These are phyloP conservation scores for Dichotomopilus funicola DNA, from an alignment of 2,329 filamentous ascomycete genomes.

Conservation along the genomic window DNA sequence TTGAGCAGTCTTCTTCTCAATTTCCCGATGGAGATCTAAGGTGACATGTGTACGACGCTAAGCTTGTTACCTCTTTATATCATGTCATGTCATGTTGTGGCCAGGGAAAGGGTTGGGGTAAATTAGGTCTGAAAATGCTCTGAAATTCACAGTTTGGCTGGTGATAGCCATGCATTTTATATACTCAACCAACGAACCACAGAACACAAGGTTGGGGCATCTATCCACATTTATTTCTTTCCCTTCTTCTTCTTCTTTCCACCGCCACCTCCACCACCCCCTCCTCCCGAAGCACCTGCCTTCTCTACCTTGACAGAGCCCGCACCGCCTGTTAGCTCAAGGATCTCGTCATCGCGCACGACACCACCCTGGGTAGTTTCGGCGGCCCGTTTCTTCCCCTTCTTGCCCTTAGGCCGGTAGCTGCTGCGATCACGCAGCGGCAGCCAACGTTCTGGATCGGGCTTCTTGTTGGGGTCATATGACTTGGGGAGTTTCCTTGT, in stretches of 20 bases:
- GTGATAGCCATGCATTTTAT: background rate
- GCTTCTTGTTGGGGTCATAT: slow-evolving; percentile 68
- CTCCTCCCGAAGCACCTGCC: slow-evolving; percentile 33
- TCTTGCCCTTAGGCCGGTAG: slow-evolving; percentile 86
- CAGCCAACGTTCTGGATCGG: slow-evolving; percentile 89
- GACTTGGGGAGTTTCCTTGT: slow-evolving; percentile 60
- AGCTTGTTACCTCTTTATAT: too few relatives aligned
- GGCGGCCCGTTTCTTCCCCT: slow-evolving; percentile 75
- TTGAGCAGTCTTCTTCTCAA: slow-evolving; percentile 7
- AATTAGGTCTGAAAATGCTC: too few relatives aligned
- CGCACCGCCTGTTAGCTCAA: slow-evolving; percentile 57
- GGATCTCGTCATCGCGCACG: slow-evolving; percentile 65
- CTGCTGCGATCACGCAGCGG: slow-evolving; percentile 82
- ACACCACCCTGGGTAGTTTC: slow-evolving; percentile 81
- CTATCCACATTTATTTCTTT: slow-evolving; percentile 39
- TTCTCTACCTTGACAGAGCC: slow-evolving; percentile 60
- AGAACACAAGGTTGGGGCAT: background rate
- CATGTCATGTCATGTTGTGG: too few relatives aligned
- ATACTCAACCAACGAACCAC: background rate
- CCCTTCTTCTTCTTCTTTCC: slow-evolving; percentile 34
- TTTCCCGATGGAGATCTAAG: too few relatives aligned
- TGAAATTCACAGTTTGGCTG: too few relatives aligned
- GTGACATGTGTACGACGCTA: too few relatives aligned
- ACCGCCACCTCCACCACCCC: slow-evolving; percentile 18
- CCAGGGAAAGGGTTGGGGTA: too few relatives aligned